Percentiles rank a stretch among this genome's conserved stretches.
phyloP scores from a whole-genome alignment of 305 asterid genomes.

The Ilex paraguariensis region DNA sequence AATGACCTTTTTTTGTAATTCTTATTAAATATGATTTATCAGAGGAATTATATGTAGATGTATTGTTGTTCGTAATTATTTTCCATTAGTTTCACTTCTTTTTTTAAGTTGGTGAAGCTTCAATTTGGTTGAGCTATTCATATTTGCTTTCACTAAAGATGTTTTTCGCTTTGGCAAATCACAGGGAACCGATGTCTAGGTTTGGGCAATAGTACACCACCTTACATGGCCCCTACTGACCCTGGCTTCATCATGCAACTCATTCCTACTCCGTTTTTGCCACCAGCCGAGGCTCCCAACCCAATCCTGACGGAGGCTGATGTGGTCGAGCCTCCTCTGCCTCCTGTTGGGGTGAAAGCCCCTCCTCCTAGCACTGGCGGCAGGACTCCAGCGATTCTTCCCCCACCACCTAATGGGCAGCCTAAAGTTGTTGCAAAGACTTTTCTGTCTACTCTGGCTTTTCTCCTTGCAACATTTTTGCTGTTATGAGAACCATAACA shows the following conservation, averaged over 20 bases:
- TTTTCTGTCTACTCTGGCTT: slow-evolving; percentile 30
- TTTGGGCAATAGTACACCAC: slow-evolving; percentile 14
- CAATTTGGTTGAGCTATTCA: too few species aligned
- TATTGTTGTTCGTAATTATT: too few species aligned
- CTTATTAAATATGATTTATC: too few species aligned
- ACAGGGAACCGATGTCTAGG: slow-evolving; percentile 80
- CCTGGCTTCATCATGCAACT: slow-evolving; percentile 26
- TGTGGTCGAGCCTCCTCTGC: slow-evolving; percentile 68
- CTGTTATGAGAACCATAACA: slow-evolving; percentile 31
- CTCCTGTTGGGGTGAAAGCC: slow-evolving; percentile 43
- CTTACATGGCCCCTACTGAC: slow-evolving; percentile 41
- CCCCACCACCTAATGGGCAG: slow-evolving; percentile 46
- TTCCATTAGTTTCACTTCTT: too few species aligned
- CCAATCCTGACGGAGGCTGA: slow-evolving; percentile 56
- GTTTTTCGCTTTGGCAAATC: slow-evolving; percentile 10
- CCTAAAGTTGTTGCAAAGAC: slow-evolving; percentile 33
- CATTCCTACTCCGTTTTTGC: slow-evolving; percentile 24
- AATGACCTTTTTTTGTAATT: too few species aligned
- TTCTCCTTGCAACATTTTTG: slow-evolving; percentile 36
- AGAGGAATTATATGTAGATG: not conserved
- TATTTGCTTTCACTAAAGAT: not conserved
- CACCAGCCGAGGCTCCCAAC: slow-evolving; percentile 43
- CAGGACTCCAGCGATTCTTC: slow-evolving; percentile 35
- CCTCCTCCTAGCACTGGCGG: slow-evolving; percentile 20
- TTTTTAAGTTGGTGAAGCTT: too few species aligned